Evolutionary conservation across 2,329 filamentous ascomycete genomes (phyloP), one percentile per base, ranked within the genome.

Genomic region (Aspergillus alliaceus): DNA sequence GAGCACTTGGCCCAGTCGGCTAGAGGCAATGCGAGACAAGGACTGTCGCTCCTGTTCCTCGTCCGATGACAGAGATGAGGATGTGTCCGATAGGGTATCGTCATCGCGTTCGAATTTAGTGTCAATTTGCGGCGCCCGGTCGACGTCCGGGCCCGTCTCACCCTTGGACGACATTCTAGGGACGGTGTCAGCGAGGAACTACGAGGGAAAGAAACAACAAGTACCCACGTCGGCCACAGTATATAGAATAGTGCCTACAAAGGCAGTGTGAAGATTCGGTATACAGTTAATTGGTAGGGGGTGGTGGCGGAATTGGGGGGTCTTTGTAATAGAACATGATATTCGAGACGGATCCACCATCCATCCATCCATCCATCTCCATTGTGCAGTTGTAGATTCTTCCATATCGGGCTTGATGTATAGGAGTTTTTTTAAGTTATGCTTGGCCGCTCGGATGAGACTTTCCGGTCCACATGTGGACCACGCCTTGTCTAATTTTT

Each of bases 1-100:
- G 14, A 67, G 34, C 11, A 58, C 56, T 24, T 59, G 65, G 14
- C 66, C 66, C 0, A 65, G 53, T 39, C 56, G 63, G 46, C 63
- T 67, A 1, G 66, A 68, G 4, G 66, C 66, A 39, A 69, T 69
- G 18, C 61, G 56, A 22, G 37, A 40, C 37, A 40, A 11, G 3
- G 37, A 40, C 18, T 40, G 37, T 24, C 37, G 37, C 37, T 40
- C 37, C 20, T 24, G 37, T 6, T 40, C 20, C 1, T 40, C 37
- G 14, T 40, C 18, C 2, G 37, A 40, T 14, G 18, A 22, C 11
- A 40, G 0, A 3, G 37, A 40, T 24, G 37, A 40, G 20, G 37
- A 40, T 22, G 37, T 22, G 5, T 40, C 37, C 5, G 37, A 40
- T 14, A 40, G 6, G 18, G 20, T 24, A 22, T 40, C 37, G 20